Evolutionary conservation across 345 rosid species (phyloP).

Genomic region (Leavenworthia alabamica): DNA sequence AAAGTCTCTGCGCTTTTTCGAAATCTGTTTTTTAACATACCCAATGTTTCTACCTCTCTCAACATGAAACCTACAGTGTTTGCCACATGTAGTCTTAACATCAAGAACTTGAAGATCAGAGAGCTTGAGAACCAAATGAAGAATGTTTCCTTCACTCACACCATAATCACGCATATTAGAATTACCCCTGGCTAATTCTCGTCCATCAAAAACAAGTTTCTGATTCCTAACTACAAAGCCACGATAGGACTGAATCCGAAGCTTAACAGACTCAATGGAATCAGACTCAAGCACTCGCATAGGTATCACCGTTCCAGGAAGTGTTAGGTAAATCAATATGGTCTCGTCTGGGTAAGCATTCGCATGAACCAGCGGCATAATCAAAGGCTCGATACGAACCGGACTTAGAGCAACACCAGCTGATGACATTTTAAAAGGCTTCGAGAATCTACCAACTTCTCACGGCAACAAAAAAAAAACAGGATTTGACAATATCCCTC

Average conservation of each 20-base stretch:
- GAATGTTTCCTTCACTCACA: slow-evolving; percentile 56
- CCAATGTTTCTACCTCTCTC: slow-evolving; percentile 62
- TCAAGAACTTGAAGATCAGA: slow-evolving; percentile 60
- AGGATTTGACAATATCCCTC: slow-evolving; percentile 12
- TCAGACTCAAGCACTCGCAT: slow-evolving; percentile 57
- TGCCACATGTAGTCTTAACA: slow-evolving; percentile 51
- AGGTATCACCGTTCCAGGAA: slow-evolving; percentile 40
- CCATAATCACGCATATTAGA: slow-evolving; percentile 70
- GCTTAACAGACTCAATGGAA: slow-evolving; percentile 62
- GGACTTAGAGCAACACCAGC: slow-evolving; percentile 48
- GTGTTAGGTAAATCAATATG: slow-evolving; percentile 39
- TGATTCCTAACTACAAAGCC: slow-evolving; percentile 72
- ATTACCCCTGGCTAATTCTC: slow-evolving; percentile 57
- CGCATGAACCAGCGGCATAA: slow-evolving; percentile 27
- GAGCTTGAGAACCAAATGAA: slow-evolving; percentile 71
- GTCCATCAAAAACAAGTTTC: slow-evolving; percentile 63
- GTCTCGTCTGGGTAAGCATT: slow-evolving; percentile 37
- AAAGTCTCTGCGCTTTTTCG: slow-evolving; percentile 41
- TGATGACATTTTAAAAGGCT: slow-evolving; percentile 38
- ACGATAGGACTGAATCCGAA: slow-evolving; percentile 53
- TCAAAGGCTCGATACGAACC: slow-evolving; percentile 30
- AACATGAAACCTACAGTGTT: slow-evolving; percentile 49
- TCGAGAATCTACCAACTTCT: slow-evolving; percentile 2
- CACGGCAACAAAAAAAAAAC: not conserved
- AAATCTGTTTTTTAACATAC: slow-evolving; percentile 58